Evolutionary conservation across 352 stramenopile genomes (phyloP), one percentile per base, ranked within the genome.

Genomic region (Phytophthora hibernalis): DNA sequence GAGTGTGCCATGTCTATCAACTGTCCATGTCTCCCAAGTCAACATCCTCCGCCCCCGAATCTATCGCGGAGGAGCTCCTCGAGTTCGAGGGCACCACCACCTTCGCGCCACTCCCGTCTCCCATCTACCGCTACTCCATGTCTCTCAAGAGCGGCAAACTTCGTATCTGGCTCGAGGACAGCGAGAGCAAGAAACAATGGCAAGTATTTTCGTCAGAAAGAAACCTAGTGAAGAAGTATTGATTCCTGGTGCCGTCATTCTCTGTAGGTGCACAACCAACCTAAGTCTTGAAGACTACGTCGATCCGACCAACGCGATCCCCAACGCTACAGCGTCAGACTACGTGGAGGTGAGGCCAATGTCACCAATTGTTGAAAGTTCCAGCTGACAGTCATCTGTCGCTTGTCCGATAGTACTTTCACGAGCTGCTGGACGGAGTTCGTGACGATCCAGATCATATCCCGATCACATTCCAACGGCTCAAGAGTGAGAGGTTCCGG

Each of bases 131-230:
- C 22, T 69, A 59, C 52, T 40, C 18, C 3, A 22, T 57, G 26
- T 33, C 35, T 0, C 47, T 69, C 6, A 30, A 58, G 10, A 35
- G 22, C 2, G 53, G 48, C 15, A 58, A 69, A 30, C 40, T 69
- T 21, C 55, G 53, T 8, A 58, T 64, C 33, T 69, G 18, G 15
- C 40, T 69, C n/a, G 61, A 69, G 38, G 28, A 69, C 35, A 40
- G 45, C 13, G 40, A 26, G n/a, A 64, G 26, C 31, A 69, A 59
- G 28, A 64, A 64, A 50, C 53, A 69, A 20, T 64, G 61, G 45
- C 57, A 64, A 55, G 28, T 61, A 2, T 6, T 8, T 42, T 18
- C 5, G 26, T 26, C 2, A 5, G 2, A 28, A 6, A 28, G 24
- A 6, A 28, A 28, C 5, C 24, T 28, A 5, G 24, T 28, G 24